Evolutionary conservation across 2,329 filamentous ascomycete genomes (phyloP).

Genomic region (Penicillium hordei): DNA sequence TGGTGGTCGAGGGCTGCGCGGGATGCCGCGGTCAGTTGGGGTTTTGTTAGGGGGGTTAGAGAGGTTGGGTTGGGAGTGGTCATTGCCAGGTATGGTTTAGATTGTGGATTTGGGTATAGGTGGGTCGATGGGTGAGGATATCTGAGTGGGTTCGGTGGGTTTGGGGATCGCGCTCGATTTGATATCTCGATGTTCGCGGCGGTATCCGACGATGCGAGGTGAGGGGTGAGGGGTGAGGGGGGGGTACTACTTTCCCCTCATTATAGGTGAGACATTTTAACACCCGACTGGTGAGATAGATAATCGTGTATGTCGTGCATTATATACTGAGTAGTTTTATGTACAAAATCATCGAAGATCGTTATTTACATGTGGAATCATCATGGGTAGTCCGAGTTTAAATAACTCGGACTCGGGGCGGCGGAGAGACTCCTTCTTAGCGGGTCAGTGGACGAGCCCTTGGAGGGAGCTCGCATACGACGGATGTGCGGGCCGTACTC

Average conservation of each 20-base stretch:
- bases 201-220: slow-evolving; percentile 15
- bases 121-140: background rate
- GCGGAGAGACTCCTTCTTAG: slow-evolving; percentile 8
- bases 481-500: slow-evolving; percentile 5
- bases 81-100: background rate
- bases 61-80: background rate
- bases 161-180: background rate
- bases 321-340: slow-evolving; percentile 8
- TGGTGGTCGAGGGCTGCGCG: slow-evolving; percentile 46
- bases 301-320: background rate
- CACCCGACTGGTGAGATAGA: background rate
- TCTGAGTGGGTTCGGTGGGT: background rate
- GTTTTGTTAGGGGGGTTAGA: slow-evolving; percentile 32
- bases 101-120: background rate
- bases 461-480: slow-evolving; percentile 9
- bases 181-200: slow-evolving; percentile 6
- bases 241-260: slow-evolving; percentile 5
- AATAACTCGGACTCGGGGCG: slow-evolving; percentile 3
- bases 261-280: background rate
- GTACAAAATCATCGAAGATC: background rate
- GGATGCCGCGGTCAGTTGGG: slow-evolving; percentile 45
- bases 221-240: slow-evolving; percentile 11
- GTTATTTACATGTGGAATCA: slow-evolving; percentile 12
- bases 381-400: slow-evolving; percentile 7
- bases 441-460: slow-evolving; percentile 15